Base-by-base conservation (phyloP, 148 eudicot genomes). In the Nepenthes gracilis region DNA sequence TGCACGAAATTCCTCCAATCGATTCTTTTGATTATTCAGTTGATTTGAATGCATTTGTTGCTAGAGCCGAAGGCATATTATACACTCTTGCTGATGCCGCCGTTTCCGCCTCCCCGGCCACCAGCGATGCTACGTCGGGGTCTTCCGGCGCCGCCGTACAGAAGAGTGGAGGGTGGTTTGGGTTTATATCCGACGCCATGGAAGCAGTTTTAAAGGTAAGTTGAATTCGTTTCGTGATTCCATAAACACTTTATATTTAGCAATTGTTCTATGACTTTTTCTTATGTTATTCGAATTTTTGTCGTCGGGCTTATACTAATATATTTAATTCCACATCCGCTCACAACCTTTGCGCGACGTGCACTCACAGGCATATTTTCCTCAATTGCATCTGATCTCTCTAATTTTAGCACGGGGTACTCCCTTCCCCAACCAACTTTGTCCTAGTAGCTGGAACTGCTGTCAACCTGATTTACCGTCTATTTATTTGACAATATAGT, bases 161-260 rank as follows among this genome's bases (percentile, higher is more conserved):
- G 82, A 94, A 89, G 65, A 83, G 65, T 57, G 95, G 95, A 12
- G 95, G 99, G 2, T 94, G 99, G 99, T 94, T 94, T 14, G 92
- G 92, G 9, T 86, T 89, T 49, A 86, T 94, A 33, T 83, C 95
- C 0, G 95, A 94, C 35, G 88, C 88, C 63, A 84, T 94, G 99
- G 99, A 94, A 77, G 90, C 83, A 36, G 97, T 89, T n/a, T 60
- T 86, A 61, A 94, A 94, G 95, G 97, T 89, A 60, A 32, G 40
- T 60, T 36, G 45, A 40, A 4, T 49, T 49, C 53, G 13, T 6
- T n/a, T 49, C 11, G 0, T 6, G n/a, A n/a, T 5, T 49, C 53
- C 15, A n/a, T 49, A 10, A 49, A 12, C 15, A 10, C 11, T 2
- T 49, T 49, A 5, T 49, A 49, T 40, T 40, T 40, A 12, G 10